Evolutionary conservation across 352 stramenopile species (phyloP).

Genomic region (Phytophthora cactorum): DNA sequence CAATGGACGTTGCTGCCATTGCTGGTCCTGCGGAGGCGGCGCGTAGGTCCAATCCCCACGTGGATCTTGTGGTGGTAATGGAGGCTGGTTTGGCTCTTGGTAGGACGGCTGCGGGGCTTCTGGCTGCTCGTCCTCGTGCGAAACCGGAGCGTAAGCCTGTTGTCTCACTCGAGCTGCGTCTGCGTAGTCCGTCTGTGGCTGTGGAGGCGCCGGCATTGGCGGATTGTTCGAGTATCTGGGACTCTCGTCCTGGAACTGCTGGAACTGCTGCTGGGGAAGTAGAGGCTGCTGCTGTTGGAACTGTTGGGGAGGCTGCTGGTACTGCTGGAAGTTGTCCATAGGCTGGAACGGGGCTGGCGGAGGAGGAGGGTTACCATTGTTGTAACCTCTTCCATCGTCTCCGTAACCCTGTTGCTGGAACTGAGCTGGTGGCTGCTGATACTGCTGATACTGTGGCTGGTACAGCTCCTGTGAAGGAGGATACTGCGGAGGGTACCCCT

Average conservation of each 20-base stretch:
- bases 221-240: conserved; percentile 23
- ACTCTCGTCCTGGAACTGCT: conserved; percentile 30
- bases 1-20: conserved; percentile 22
- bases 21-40: conserved; percentile 19
- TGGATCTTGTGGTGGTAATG: conserved; percentile 19
- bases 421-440: conserved; percentile 13
- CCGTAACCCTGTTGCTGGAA: conserved; percentile 24
- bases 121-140: conserved; percentile 7
- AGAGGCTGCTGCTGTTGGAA: conserved; percentile 9
- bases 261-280: conserved; percentile 16
- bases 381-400: conserved; percentile 18
- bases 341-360: conserved; percentile 9
- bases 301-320: conserved; percentile 23
- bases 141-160: conserved; percentile 45
- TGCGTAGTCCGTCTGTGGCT: conserved; percentile 34
- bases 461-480: conserved; percentile 21
- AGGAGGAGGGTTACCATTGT: conserved; percentile 13
- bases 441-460: conserved; percentile 13
- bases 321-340: conserved; percentile 16
- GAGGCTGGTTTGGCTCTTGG: conserved; percentile 22
- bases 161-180: conserved; percentile 44
- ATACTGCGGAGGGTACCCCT: conserved; percentile 5
- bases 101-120: conserved; percentile 9
- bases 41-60: conserved; percentile 22
- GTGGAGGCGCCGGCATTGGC: conserved; percentile 11